These are phyloP conservation scores for Eimeria falciformis DNA, from an alignment of 169 alveolate genomes.

Conservation along the genomic window DNA sequence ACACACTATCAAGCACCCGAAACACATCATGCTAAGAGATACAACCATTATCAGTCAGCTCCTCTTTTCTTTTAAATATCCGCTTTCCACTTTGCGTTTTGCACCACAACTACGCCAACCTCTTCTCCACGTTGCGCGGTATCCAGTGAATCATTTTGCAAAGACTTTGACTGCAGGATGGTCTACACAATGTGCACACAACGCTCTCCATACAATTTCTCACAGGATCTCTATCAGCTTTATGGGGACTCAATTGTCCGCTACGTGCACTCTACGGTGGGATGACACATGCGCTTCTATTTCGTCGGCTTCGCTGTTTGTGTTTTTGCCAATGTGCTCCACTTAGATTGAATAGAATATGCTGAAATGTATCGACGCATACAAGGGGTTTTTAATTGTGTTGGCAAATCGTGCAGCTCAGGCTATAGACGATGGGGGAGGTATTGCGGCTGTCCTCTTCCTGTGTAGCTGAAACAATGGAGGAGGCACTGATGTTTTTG, in stretches of 20 bases:
- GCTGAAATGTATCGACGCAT: not conserved
- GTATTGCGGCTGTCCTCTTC: no score
- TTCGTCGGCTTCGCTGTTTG: not conserved
- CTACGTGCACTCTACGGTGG: conserved; percentile 80
- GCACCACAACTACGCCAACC: not conserved
- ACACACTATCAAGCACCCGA: not conserved
- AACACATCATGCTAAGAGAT: not conserved
- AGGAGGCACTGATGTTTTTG: not conserved
- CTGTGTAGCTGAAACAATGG: no score
- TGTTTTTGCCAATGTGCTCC: not conserved
- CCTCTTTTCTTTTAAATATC: not conserved
- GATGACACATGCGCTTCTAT: not conserved
- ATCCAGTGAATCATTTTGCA: not conserved
- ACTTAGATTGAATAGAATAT: not conserved
- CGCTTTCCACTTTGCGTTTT: not conserved
- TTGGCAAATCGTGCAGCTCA: no score
- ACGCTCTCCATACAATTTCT: conserved; percentile 84
- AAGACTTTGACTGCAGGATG: conserved; percentile 76
- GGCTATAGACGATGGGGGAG: no score
- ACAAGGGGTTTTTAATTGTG: no score
- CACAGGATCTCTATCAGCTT: conserved; percentile 82
- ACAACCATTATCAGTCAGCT: not conserved
- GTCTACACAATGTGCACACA: conserved; percentile 86
- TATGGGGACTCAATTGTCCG: conserved; percentile 82
- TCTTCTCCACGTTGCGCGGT: not conserved